These are phyloP conservation scores for Trichoderma asperelloides DNA, from an alignment of 495 filamentous ascomycete species.

Conservation along the genomic window DNA sequence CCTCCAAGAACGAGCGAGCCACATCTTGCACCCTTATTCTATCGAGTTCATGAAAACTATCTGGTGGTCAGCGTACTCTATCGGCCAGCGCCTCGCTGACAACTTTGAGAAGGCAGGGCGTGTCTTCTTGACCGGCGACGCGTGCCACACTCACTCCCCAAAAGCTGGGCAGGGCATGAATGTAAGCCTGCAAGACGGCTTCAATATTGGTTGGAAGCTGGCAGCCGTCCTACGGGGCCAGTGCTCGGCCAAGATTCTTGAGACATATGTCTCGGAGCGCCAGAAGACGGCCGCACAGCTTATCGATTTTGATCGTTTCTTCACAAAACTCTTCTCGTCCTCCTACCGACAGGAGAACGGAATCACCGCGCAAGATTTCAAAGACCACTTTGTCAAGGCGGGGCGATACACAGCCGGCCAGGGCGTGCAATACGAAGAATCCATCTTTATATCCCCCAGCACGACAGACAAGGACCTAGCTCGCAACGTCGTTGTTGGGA, in stretches of 20 bases:
- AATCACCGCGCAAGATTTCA: constrained; percentile 36
- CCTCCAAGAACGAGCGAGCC: constrained; percentile 48
- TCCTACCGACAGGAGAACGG: constrained; percentile 25
- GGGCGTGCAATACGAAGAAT: constrained; percentile 47
- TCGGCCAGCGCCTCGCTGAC: constrained; percentile 31
- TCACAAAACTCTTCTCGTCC: constrained; percentile 51
- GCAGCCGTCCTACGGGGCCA: constrained; percentile 21
- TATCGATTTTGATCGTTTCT: constrained; percentile 64
- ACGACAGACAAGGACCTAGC: constrained; percentile 26
- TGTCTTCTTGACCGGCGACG: constrained; percentile 48
- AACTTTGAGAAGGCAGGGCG: constrained; percentile 26
- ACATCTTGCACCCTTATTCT: constrained; percentile 46
- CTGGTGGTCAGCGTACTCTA: constrained; percentile 58
- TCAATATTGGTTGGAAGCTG: constrained; percentile 53
- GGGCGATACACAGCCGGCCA: constrained; percentile 58
- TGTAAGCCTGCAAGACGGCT: constrained; percentile 48
- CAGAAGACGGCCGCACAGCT: constrained; percentile 41
- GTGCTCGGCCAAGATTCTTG: constrained; percentile 14
- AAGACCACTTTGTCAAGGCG: constrained; percentile 50
- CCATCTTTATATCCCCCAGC: constrained; percentile 32
- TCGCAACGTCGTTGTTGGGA: constrained; percentile 41
- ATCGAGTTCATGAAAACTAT: constrained; percentile 36
- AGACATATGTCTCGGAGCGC: background rate
- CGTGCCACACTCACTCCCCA: constrained; percentile 50
- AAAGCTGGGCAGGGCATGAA: constrained; percentile 54